Conservation (phyloP, 176 grass and related monocot species). For the Ananas comosus region DNA sequence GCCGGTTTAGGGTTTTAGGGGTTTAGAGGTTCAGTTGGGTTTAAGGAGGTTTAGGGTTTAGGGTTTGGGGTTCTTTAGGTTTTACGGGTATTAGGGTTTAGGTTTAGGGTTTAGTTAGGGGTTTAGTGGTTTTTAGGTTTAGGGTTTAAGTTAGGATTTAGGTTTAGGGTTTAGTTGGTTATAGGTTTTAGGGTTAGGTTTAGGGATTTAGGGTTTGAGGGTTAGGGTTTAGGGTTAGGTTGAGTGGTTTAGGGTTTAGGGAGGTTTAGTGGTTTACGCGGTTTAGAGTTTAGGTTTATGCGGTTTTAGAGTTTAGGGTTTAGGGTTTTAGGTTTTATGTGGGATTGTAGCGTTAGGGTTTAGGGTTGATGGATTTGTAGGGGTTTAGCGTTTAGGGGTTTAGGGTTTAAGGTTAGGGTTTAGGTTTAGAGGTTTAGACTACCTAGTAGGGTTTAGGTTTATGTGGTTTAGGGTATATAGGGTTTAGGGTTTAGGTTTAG, state of each 20-base stretch:
- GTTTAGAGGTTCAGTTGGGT: constrained; percentile 1
- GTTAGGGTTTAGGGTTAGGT: constrained; percentile 18
- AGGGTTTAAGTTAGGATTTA: constrained; percentile 3
- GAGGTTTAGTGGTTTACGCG: constrained; percentile 11
- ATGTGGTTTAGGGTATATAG: too few species aligned
- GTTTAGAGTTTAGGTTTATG: constrained; percentile 7
- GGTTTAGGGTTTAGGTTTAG: too few species aligned
- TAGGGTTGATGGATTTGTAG: too few species aligned
- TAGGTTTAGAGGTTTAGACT: too few species aligned
- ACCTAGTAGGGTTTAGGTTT: too few species aligned
- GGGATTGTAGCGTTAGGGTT: too few species aligned
- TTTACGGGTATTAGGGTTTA: constrained; percentile 1
- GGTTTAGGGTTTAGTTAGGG: constrained; percentile 1
- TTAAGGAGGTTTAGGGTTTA: too few species aligned
- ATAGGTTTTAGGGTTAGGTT: constrained; percentile 4
- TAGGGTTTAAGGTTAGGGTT: too few species aligned
- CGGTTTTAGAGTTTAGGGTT: constrained; percentile 14
- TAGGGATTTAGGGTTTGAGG: constrained; percentile 15
- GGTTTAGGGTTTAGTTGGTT: constrained; percentile 20
- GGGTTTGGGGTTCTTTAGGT: not conserved
- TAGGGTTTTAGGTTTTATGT: too few species aligned
- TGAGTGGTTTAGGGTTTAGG: constrained; percentile 11
- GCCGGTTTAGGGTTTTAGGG: too few species aligned
- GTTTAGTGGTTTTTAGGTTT: constrained; percentile 7
- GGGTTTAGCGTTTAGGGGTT: too few species aligned